These are phyloP conservation scores for Plasmodium coatneyi DNA, from an alignment of 169 alveolate genomes.

Conservation along the genomic window DNA sequence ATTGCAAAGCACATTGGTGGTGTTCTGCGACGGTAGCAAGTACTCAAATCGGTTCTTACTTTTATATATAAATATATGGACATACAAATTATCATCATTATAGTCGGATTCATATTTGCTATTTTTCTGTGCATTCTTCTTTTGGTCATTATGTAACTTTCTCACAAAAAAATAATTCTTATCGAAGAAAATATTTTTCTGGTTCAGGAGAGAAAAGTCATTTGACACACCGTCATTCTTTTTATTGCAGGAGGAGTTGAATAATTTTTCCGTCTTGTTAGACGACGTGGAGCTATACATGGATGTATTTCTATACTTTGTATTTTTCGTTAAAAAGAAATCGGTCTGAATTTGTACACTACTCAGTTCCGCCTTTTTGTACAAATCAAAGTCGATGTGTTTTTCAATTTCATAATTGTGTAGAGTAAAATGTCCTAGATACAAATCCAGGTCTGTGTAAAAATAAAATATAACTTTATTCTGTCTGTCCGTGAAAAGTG, in stretches of 20 bases:
- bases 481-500: constrained; percentile 47
- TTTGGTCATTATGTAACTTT: constrained; percentile 56
- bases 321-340: constrained; percentile 12
- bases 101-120: constrained; percentile 28
- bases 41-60: constrained; percentile 71
- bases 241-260: constrained; percentile 1
- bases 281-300: constrained; percentile 28
- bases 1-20: constrained; percentile 29
- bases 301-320: neutral
- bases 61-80: constrained; percentile 64
- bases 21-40: constrained; percentile 32
- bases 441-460: constrained; percentile 45
- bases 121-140: constrained; percentile 20
- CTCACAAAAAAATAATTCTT: constrained; percentile 66
- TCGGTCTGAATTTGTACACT: neutral
- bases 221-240: neutral
- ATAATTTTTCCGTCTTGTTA: constrained; percentile 26
- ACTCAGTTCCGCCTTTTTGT: constrained; percentile 12
- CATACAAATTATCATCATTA: constrained; percentile 34
- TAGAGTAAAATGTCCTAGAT: constrained; percentile 39
- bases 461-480: constrained; percentile 45
- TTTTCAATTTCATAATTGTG: constrained; percentile 63
- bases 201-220: constrained; percentile 24
- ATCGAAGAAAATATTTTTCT: constrained; percentile 56
- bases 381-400: constrained; percentile 55